Evolutionary conservation across 345 rosid genomes (phyloP).

Genomic region (Noccaea bulbosa): DNA sequence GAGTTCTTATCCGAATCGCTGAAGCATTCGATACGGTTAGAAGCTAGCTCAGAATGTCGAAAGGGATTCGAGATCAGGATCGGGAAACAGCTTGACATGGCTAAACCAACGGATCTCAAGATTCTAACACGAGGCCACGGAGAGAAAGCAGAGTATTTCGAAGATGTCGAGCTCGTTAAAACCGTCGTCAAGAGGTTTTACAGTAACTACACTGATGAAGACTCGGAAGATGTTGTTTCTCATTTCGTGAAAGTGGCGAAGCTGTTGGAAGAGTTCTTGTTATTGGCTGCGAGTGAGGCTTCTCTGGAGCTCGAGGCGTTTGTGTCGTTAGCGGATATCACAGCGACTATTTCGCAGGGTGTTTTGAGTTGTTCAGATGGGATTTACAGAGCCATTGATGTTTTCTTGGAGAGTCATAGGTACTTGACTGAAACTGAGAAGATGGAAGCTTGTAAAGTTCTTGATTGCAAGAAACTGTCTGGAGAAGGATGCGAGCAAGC

Average conservation of each 20-base stretch:
- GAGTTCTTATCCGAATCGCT: conserved; percentile 59
- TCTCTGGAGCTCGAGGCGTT: conserved; percentile 61
- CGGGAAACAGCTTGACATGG: conserved; percentile 74
- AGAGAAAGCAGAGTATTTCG: conserved; percentile 46
- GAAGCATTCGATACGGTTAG: conserved; percentile 50
- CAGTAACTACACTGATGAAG: conserved; percentile 35
- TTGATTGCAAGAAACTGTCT: conserved; percentile 74
- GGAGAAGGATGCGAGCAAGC: conserved; percentile 68
- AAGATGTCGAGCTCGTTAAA: conserved; percentile 62
- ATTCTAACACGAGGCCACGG: conserved; percentile 56
- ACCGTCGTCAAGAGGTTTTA: conserved; percentile 69
- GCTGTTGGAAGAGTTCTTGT: conserved; percentile 68
- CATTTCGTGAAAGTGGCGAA: conserved; percentile 56
- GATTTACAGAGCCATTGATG: conserved; percentile 70
- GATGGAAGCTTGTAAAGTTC: conserved; percentile 63
- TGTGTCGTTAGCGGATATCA: conserved; percentile 56
- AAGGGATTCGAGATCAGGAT: conserved; percentile 65
- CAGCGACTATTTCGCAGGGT: conserved; percentile 54
- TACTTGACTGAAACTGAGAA: conserved; percentile 65
- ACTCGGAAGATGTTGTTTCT: conserved; percentile 24
- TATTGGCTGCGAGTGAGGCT: conserved; percentile 60
- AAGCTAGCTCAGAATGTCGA: conserved; percentile 58
- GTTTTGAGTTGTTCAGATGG: conserved; percentile 58
- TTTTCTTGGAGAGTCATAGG: conserved; percentile 66
- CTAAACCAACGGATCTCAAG: conserved; percentile 58